Base-by-base conservation (phyloP, 305 asterid genomes). In the Andrographis paniculata region DNA sequence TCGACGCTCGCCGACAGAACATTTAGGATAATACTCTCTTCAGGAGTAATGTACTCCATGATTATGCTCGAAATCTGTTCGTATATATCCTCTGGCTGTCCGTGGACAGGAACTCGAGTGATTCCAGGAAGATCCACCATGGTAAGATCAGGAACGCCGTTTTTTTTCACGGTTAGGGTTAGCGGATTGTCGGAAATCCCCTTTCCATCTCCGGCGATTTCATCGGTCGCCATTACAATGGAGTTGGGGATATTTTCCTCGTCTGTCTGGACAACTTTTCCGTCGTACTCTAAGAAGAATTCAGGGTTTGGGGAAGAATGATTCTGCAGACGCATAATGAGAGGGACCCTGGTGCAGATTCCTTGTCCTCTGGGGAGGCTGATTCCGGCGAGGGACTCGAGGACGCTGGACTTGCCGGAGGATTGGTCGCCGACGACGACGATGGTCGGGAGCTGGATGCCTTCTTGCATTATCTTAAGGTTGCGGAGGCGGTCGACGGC, bases 71-170 rank as follows among this genome's bases (percentile, higher is more conserved):
- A 73, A 12, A 77, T 59, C 65, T 68, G 81, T n/a, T 77, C 79
- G 0, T 62, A 70, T 0, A 77, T 73, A 13, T 77, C 73, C 0
- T 58, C 76, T 0, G 79, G 78, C 55, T 77, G 77, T 0, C 76
- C 75, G 0, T 63, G 72, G 5, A 68, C 73, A 0, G 79, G 75
- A 14, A 68, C 79, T 0, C 75, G 22, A 27, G 77, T 71, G 0
- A 74, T 77, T 37, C 86, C 77, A 0, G 82, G 82, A 42, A 77
- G 27, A 55, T 77, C 77, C 0, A 74, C 75, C 82, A 74, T 66
- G 0, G 82, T 71, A 0, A 68, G 52, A 46, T 68, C 66, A 0
- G 74, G 66, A 0, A 68, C 74, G 5, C 58, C 70, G 0, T 17
- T 49, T 31, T 63, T 63, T 11, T 59, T 63, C 31, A 62, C 70